Base-by-base conservation (phyloP, 73 alveolate species). In the Loxodes magnus region DNA sequence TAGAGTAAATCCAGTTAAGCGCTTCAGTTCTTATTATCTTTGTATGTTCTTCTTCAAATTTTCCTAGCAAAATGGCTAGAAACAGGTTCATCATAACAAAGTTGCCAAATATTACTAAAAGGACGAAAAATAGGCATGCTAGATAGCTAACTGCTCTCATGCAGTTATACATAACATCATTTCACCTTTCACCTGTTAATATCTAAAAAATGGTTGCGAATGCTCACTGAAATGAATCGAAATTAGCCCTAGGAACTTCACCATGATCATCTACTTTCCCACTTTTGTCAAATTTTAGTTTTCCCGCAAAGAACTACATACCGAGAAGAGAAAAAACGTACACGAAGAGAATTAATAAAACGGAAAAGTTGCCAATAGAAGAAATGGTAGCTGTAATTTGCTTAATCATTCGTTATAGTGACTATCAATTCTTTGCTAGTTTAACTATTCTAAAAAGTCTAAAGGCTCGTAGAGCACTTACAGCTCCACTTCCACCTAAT, bases 301-400 rank as follows among this genome's bases (percentile, higher is more conserved):
- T 61, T n/a, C 98, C 98, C 65, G 94, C 96, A 24, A 22, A 46
- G 7, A 88, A 42, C 56, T 89, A 76, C 98, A 93, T 89, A 28
- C 99, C 99, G 35, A 93, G 59, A 33, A 93, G 58, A 37, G 91
- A 82, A 49, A 79, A 93, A 20, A 93, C 89, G 68, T 85, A 84
- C 17, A 93, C 67, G 71, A 89, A 93, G 65, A 93, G 79, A 36
- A 87, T 42, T 10, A 87, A 77, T 22, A 92, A 83, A 12, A 81
- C 28, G 17, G 84, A 68, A 19, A 92, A 56, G 61, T 92, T n/a
- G 0, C 10, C 10, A 33, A 33, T n/a, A 12, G 14, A n/a, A 33
- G 43, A 33, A 0, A 33, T 16, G 14, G 10, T 33, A 16, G 10
- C 84, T 28, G 84, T 55, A 23, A 87, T 78, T 35, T 87, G 73